Percentiles rank a stretch among this genome's conserved stretches.
Conservation (phyloP, 2,329 filamentous ascomycete species). For the Monilinia polystroma region DNA sequence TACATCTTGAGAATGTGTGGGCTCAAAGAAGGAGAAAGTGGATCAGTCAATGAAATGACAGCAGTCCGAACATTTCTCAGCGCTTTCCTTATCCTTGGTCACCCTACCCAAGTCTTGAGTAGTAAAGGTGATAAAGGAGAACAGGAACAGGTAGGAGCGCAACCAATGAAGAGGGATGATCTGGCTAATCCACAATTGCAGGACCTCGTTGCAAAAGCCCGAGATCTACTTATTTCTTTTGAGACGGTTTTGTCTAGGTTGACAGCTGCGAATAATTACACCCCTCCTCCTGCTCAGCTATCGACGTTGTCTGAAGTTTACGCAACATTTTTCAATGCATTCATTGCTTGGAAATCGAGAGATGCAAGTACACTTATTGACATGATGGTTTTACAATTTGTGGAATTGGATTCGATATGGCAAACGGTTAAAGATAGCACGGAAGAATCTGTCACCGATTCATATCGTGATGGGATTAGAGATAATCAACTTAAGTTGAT, state of each 20-base stretch:
- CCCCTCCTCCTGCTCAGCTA: constrained; percentile 60
- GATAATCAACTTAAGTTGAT: constrained; percentile 79
- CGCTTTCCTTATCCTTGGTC: constrained; percentile 75
- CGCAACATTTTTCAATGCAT: constrained; percentile 72
- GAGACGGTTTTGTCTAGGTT: constrained; percentile 69
- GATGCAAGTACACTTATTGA: constrained; percentile 76
- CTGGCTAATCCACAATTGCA: constrained; percentile 62
- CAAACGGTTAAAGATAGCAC: constrained; percentile 79
- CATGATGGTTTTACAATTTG: constrained; percentile 83
- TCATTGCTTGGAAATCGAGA: constrained; percentile 80
- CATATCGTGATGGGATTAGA: constrained; percentile 78
- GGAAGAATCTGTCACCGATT: constrained; percentile 67
- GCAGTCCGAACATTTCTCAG: constrained; percentile 74
- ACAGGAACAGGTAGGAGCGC: constrained; percentile 55
- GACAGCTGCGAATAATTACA: constrained; percentile 64
- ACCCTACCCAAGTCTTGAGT: constrained; percentile 74
- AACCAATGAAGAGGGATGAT: constrained; percentile 51
- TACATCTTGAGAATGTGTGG: constrained; percentile 68
- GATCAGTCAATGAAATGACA: constrained; percentile 66
- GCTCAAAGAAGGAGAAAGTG: constrained; percentile 61
- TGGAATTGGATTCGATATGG: constrained; percentile 80
- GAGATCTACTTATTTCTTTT: constrained; percentile 74
- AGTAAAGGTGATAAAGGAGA: constrained; percentile 62
- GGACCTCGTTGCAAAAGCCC: constrained; percentile 74
- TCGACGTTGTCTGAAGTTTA: constrained; percentile 67